A percentile compares a stretch with the other conserved stretches of the same genome.
Conservation (phyloP, 192 early-diverging fungal species). For the Backusella luteola region DNA sequence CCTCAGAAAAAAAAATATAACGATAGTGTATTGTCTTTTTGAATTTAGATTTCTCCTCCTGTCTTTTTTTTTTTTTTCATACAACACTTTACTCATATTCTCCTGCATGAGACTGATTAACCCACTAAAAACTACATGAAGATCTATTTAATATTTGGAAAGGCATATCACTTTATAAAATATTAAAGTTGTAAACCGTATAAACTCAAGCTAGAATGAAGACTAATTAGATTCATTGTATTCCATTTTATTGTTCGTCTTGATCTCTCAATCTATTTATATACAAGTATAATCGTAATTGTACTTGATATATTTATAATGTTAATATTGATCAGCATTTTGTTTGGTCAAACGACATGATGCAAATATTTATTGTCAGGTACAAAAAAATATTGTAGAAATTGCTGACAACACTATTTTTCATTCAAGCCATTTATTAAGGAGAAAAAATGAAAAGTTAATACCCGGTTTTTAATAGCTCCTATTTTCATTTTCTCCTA, state of each 20-base stretch:
- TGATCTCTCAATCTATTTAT: neutral
- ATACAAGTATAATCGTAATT: neutral
- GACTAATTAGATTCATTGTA: neutral
- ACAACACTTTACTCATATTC: neutral
- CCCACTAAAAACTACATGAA: neutral
- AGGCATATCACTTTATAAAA: neutral
- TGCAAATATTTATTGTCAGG: neutral
- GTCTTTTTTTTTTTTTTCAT: neutral
- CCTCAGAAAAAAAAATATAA: neutral
- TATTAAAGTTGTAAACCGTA: neutral
- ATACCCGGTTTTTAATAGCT: conserved; percentile 2
- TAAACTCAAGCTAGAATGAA: neutral
- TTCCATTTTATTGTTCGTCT: neutral
- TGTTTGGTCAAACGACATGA: neutral
- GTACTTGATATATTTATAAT: neutral
- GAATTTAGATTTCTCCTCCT: neutral
- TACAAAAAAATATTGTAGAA: neutral
- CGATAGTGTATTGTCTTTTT: neutral
- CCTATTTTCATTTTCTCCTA: conserved; percentile 1
- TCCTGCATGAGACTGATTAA: neutral
- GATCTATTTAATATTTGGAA: neutral
- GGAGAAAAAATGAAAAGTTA: neutral
- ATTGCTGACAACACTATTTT: neutral
- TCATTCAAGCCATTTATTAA: neutral
- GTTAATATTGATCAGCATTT: neutral